Conservation (phyloP, 2,329 filamentous ascomycete genomes). For the Penicillium sp. region DNA sequence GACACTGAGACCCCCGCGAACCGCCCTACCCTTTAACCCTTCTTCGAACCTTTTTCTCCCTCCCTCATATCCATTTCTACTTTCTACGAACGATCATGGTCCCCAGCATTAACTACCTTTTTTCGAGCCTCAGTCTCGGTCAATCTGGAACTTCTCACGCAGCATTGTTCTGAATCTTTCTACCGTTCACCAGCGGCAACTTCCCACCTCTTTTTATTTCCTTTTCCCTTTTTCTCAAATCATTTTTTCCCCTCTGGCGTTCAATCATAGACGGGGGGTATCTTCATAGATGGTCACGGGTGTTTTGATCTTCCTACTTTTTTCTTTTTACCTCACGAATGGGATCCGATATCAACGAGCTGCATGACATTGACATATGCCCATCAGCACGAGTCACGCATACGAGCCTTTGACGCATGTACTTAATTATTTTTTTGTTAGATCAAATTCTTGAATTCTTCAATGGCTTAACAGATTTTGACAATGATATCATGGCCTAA, state of each 20-base stretch:
- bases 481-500: constrained; percentile 5
- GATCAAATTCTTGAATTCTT: not conserved
- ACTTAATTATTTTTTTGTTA: constrained; percentile 2
- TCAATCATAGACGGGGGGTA: constrained; percentile 16
- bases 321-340: constrained; percentile 2
- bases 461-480: not conserved
- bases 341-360: constrained; percentile 1
- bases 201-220: not conserved
- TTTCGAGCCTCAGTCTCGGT: not conserved
- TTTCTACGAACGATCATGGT: not conserved
- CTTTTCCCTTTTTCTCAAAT: constrained; percentile 12
- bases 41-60: not conserved
- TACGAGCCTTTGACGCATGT: not conserved
- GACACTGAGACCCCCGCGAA: constrained; percentile 11
- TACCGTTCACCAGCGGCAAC: not conserved
- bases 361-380: constrained; percentile 2
- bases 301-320: not conserved
- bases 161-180: not conserved
- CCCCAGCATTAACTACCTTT: not conserved
- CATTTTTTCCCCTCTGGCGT: constrained; percentile 14
- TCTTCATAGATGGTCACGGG: constrained; percentile 3
- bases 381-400: constrained; percentile 16
- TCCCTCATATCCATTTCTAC: not conserved
- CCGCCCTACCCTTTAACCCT: not conserved
- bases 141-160: not conserved